Conservation (phyloP, 2,329 filamentous ascomycete genomes). For the Fusarium avenaceum region DNA sequence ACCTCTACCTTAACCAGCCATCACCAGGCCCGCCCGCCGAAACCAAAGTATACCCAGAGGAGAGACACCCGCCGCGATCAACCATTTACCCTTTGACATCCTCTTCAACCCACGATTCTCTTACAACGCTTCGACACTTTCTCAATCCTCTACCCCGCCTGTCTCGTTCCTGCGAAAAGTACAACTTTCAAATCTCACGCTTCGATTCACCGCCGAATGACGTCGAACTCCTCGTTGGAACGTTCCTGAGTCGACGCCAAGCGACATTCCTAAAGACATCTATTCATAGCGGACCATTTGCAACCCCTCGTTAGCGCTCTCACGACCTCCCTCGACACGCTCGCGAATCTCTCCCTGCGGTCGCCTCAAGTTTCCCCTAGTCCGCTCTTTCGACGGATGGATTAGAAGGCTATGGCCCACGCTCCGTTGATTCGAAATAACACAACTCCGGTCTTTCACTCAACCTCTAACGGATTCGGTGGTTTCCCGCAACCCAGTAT, state of each 20-base stretch:
- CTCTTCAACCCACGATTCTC: slow-evolving; percentile 9
- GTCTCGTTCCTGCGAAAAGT: slow-evolving; percentile 25
- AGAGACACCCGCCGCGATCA: slow-evolving; percentile 18
- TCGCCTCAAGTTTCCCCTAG: slow-evolving; percentile 21
- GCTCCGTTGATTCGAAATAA: slow-evolving; percentile 71
- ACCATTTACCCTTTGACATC: slow-evolving; percentile 18
- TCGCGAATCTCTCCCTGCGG: slow-evolving; percentile 22
- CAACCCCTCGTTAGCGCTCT: slow-evolving; percentile 20
- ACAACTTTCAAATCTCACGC: slow-evolving; percentile 22
- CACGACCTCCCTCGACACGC: slow-evolving; percentile 35
- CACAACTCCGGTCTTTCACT: slow-evolving; percentile 68
- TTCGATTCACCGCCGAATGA: slow-evolving; percentile 49
- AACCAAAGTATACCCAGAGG: slow-evolving; percentile 18
- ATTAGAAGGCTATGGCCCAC: slow-evolving; percentile 68
- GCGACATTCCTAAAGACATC: slow-evolving; percentile 34
- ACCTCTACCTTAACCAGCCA: slow-evolving; percentile 32
- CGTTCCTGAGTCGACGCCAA: slow-evolving; percentile 43
- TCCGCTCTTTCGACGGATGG: slow-evolving; percentile 55
- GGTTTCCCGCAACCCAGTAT: slow-evolving; percentile 62
- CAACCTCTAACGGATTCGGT: slow-evolving; percentile 62
- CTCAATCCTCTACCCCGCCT: slow-evolving; percentile 39
- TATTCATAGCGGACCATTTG: slow-evolving; percentile 14
- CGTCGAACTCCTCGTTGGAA: slow-evolving; percentile 42
- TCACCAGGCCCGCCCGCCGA: slow-evolving; percentile 28
- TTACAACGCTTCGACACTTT: slow-evolving; percentile 22